Conservation (phyloP, 139 green algal species). For the Coelastrella sp. region DNA sequence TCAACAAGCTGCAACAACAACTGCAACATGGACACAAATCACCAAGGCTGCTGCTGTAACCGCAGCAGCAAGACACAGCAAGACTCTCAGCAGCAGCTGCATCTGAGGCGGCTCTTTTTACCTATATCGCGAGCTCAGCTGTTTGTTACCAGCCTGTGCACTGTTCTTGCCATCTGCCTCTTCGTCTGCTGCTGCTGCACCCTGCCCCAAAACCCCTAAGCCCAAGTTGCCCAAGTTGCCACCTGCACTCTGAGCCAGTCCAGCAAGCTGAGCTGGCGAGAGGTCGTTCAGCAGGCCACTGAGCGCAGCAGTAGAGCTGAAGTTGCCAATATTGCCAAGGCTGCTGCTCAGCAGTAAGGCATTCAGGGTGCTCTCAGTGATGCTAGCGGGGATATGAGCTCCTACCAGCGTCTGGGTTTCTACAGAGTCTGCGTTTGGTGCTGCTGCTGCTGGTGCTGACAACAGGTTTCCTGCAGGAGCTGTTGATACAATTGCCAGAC, state of each 20-base stretch:
- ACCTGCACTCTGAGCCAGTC: background rate
- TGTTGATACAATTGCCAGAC: background rate
- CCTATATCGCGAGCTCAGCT: slow-evolving; percentile 40
- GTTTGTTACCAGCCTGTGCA: slow-evolving; percentile 12
- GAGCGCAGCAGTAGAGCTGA: background rate
- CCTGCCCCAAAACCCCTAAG: background rate
- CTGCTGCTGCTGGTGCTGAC: background rate
- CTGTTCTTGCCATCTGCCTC: background rate
- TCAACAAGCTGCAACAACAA: no score
- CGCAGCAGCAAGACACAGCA: background rate
- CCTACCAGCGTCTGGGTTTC: background rate
- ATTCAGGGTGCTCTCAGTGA: background rate
- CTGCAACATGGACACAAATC: no score
- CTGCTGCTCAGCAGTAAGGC: slow-evolving; percentile 11
- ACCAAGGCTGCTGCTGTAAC: background rate
- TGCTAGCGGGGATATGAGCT: background rate
- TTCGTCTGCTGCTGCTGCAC: background rate
- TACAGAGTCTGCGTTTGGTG: background rate
- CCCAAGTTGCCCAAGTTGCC: background rate
- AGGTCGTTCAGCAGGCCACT: background rate
- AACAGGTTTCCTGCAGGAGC: background rate
- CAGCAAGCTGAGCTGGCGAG: background rate
- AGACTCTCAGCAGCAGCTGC: background rate
- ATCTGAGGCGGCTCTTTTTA: background rate
- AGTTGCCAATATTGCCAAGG: background rate